Base-by-base conservation (phyloP, 2,329 filamentous ascomycete species). In the Exophiala oligosperma region DNA sequence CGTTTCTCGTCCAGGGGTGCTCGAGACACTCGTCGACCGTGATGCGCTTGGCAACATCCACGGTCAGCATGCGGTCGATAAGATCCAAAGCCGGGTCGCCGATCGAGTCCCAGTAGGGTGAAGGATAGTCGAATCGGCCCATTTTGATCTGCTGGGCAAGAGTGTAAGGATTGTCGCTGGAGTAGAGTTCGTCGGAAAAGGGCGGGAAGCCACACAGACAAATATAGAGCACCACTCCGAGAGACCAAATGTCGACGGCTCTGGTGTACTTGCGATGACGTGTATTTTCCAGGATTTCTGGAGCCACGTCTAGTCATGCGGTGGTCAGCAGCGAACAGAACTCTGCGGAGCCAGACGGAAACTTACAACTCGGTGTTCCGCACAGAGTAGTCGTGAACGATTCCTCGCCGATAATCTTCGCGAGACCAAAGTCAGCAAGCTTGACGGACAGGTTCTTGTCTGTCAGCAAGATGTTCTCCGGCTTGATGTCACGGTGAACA, bases 341-440 rank as follows among this genome's bases (percentile, higher is more conserved):
- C 17, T n/a, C 61, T 23, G 57, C 59, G 64, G 44, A 67, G 64
- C 57, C 58, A 54, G 52, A 17, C 3, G n/a, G 26, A n/a, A 35
- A 74, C 79, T 76, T 77, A 84, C 81, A 96, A 73, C 90, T 94
- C 4, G 93, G 94, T n/a, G 94, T 99, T 63, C 94, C 94, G 72
- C 94, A 88, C 63, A 99, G 78, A 0, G 94, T 97, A 0, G 92
- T 97, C 1, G 94, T 97, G 71, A 99, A 99, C 0, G 93, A 97
- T 71, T 97, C 92, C 72, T 99, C 94, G 62, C 95, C 95, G 65
- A 99, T 96, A 65, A 99, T 97, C 76, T 99, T 99, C 43, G 94
- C 93, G 38, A 99, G 82, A 47, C 94, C 94, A 74, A 99, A 99
- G 74, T 99, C 94, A 21, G 92, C 94, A 61, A 99, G 78, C 76